Evolutionary conservation across 495 filamentous ascomycete species (phyloP).

Genomic region (Tetracladium setigerum): DNA sequence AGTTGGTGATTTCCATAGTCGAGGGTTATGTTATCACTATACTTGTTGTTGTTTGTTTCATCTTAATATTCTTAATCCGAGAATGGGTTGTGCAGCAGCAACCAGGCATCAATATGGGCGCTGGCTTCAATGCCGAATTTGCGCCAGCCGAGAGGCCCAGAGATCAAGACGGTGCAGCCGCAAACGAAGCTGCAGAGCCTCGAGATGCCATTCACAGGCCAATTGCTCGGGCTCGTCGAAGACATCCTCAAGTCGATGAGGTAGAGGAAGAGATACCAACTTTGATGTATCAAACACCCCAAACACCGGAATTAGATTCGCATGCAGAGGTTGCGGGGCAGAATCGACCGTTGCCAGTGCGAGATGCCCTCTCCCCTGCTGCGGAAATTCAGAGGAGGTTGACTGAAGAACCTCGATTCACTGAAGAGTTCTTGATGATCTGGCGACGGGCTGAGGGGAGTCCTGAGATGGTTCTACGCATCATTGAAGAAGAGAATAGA

Average conservation of each 20-base stretch:
- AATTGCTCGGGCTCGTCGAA: conserved; percentile 10
- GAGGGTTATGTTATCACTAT: conserved; percentile 93
- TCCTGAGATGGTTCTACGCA: conserved; percentile 47
- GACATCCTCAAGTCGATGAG: conserved; percentile 9
- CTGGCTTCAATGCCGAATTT: conserved; percentile 38
- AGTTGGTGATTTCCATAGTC: conserved; percentile 69
- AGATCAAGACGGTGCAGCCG: conserved; percentile 37
- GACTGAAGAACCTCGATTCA: conserved; percentile 16
- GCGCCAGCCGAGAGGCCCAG: conserved; percentile 29
- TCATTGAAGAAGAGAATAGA: conserved; percentile 54
- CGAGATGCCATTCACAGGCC: background rate
- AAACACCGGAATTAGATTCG: background rate
- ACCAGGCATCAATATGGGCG: conserved; percentile 61
- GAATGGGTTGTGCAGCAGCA: conserved; percentile 99
- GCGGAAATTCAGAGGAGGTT: conserved; percentile 18
- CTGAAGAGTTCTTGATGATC: conserved; percentile 20
- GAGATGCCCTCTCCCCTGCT: conserved; percentile 12
- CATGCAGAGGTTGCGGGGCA: background rate
- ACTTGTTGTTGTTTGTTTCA: conserved; percentile 83
- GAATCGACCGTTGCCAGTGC: conserved; percentile 4
- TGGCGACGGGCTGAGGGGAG: conserved; percentile 40
- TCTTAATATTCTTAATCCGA: conserved; percentile 88
- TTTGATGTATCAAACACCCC: background rate
- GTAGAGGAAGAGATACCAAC: conserved; percentile 3
- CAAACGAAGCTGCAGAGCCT: conserved; percentile 14